Base-by-base conservation (phyloP, 495 filamentous ascomycete species). In the Hypoxylon subgilvum region DNA sequence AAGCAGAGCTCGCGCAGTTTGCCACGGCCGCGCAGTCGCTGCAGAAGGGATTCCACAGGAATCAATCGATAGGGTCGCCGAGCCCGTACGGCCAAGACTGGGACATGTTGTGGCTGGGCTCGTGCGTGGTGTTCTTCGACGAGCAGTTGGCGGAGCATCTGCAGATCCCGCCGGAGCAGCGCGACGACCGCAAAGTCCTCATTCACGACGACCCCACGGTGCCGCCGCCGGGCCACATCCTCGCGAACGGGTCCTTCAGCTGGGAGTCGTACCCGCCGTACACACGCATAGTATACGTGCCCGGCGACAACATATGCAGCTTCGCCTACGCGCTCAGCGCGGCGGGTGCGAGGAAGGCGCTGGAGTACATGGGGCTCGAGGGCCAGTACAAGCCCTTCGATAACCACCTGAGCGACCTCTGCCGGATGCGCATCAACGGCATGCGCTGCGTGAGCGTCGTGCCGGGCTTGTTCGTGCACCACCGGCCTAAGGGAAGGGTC, bases 51-150 rank as follows among this genome's bases (percentile, higher is more conserved):
- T 65, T 68, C 28, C 68, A 70, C 10, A 36, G 43, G n/a, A 68
- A 65, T 18, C 63, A 69, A 10, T 45, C 62, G 3, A 25, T 64
- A 1, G 63, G 34, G 30, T 44, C 72, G 36, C 55, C 70, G 12
- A 79, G 80, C 1, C 81, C 82, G 1, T 86, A 86, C 52, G 84
- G 83, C 32, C 74, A 80, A 18, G 71, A 80, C 57, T 86, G 83
- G 83, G 78, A 84, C 56, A 61, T 84, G 22, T 66, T 84, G 3
- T 84, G 81, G 80, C 67, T 83, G 25, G 82, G 82, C 3, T 78
- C 79, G n/a, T 84, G 81, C 51, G 67, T 72, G 10, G 46, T 39
- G 21, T 41, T 46, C 7, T 66, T 72, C 27, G 36, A 57, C 18
- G 61, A 65, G 18, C 19, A 49, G 16, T 28, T 63, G 2, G 53